Evolutionary conservation across 352 stramenopile species (phyloP), one percentile per base, ranked within the genome.

Genomic region (Globisporangium emineosum): DNA sequence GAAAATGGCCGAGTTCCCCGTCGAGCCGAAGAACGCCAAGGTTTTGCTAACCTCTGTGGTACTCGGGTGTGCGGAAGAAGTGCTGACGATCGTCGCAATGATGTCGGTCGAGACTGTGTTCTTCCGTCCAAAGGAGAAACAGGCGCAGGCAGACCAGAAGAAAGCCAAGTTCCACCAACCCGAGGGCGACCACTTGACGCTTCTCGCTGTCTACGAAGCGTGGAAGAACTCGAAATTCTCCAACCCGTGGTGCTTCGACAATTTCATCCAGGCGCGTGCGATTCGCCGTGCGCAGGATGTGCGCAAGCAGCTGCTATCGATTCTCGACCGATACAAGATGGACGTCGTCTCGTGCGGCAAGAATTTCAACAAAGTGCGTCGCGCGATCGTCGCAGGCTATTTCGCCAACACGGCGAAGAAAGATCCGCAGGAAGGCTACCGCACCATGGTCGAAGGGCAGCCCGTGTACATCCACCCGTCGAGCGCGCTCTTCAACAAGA

Each of bases 351-450:
- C 91, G 29, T 97, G 96, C 30, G 97, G 97, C 15, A 97, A 97
- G 62, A 97, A 97, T 67, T 98, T 97, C 66, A 98, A 98, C 72
- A 97, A 98, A 68, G 96, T 99, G 57, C 96, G 96, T 19, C 97
- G 97, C 63, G 97, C 97, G 35, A 99, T 99, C 62, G 92, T 98
- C 21, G 94, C 96, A 5, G 98, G 98, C 9, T 99, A 99, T 72
- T 99, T 99, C 72, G 98, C 92, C 9, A 98, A 99, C 76, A 98
- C 97, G 25, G 97, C 97, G 21, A 99, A 99, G 86, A 99, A 99
- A 70, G 97, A 99, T 70, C 97, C 96, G 13, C 94, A 99, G 68
- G 97, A 99, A 75, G 98, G 97, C 57, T 99, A 99, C 73, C 81
- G 94, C 40, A 99, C 96, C 17, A 96, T 99, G 71, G 91, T 99